These are phyloP conservation scores for Selaginella tamariscina DNA, from an alignment of 75 land plant genomes.

Conservation along the genomic window DNA sequence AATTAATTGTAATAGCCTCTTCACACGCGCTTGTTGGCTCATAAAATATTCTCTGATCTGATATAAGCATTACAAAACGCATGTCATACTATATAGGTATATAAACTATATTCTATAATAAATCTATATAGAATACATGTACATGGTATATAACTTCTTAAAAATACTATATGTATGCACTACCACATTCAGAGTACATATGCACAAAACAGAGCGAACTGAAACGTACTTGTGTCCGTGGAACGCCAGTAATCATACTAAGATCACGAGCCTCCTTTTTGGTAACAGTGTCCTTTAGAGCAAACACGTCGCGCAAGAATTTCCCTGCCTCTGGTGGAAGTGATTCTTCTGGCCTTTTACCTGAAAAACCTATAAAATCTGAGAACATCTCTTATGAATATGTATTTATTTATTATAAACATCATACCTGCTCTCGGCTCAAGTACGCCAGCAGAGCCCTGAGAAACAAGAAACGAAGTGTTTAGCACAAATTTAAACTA, in stretches of 20 bases:
- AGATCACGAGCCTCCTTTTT: slow-evolving; percentile 90
- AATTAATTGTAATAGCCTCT: slow-evolving; percentile 44
- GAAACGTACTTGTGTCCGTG: slow-evolving; percentile 57
- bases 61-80: background rate
- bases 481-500: background rate
- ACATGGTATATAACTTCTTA: too few species aligned
- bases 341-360: slow-evolving; percentile 64
- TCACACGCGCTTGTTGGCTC: slow-evolving; percentile 59
- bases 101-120: too few species aligned
- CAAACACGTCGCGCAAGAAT: slow-evolving; percentile 60
- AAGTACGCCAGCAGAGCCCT: background rate
- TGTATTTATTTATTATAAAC: background rate
- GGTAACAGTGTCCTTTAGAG: slow-evolving; percentile 76
- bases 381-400: background rate
- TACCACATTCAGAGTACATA: too few species aligned
- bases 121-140: too few species aligned
- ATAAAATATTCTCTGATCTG: slow-evolving; percentile 80
- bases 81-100: background rate
- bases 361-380: slow-evolving; percentile 27
- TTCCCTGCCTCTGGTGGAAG: slow-evolving; percentile 72
- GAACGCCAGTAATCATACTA: slow-evolving; percentile 55
- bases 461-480: background rate
- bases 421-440: background rate
- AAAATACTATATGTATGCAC: too few species aligned
- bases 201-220: background rate